Conservation (phyloP, 176 grass and related monocot species). For the Metroxylon sagu region DNA sequence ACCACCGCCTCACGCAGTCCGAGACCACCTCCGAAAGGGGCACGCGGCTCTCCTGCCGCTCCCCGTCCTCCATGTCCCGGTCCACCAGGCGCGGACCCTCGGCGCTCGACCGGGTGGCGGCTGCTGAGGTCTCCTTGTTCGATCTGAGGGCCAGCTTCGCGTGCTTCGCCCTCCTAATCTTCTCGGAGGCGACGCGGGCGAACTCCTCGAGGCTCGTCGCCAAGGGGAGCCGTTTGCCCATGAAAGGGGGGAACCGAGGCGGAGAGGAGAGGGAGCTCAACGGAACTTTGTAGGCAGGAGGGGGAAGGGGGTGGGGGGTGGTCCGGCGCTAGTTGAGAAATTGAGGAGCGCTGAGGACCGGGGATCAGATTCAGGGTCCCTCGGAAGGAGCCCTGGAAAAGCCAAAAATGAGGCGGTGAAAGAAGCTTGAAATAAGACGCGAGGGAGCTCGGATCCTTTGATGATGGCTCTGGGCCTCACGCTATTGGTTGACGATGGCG, state of each 20-base stretch:
- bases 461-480: no score
- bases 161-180: slow-evolving; percentile 4
- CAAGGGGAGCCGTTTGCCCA: slow-evolving; percentile 39
- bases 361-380: no score
- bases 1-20: slow-evolving; percentile 81
- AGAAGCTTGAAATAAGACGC: no score
- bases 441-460: no score
- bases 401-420: no score
- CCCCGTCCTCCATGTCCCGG: slow-evolving; percentile 24
- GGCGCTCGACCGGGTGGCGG: not conserved
- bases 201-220: not conserved
- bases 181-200: slow-evolving; percentile 27
- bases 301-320: no score
- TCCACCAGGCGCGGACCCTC: slow-evolving; percentile 6
- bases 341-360: no score
- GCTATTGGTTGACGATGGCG: no score
- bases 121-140: slow-evolving; percentile 25
- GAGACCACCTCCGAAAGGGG: slow-evolving; percentile 63
- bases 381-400: no score
- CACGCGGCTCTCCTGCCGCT: slow-evolving; percentile 15
- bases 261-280: slow-evolving; percentile 6
- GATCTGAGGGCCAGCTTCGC: not conserved
- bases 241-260: slow-evolving; percentile 18
- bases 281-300: no score
- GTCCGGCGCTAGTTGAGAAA: no score